Evolutionary conservation across 345 rosid genomes (phyloP).

Genomic region (Combretum micranthum): DNA sequence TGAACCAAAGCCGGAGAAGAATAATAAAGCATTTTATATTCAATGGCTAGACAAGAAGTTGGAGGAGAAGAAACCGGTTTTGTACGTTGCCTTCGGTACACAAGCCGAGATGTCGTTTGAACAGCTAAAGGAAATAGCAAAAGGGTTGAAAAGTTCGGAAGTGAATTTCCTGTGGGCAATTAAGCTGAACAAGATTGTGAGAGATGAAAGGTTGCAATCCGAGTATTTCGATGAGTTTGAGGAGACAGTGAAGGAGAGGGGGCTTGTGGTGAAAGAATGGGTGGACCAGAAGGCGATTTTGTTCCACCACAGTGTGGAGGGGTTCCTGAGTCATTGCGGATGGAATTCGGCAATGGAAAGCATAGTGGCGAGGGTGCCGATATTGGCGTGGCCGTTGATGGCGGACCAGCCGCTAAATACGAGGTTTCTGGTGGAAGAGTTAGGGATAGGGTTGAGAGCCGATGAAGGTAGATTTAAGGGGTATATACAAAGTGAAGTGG

Average conservation of each 20-base stretch:
- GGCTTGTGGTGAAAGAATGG: conserved; percentile 61
- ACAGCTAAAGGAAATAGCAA: conserved; percentile 47
- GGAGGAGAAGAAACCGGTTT: conserved; percentile 37
- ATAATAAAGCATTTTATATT: conserved; percentile 47
- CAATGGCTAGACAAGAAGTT: conserved; percentile 54
- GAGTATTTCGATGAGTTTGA: conserved; percentile 40
- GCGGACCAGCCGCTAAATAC: conserved; percentile 74
- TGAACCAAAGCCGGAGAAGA: background rate
- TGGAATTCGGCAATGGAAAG: conserved; percentile 80
- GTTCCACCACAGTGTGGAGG: conserved; percentile 45
- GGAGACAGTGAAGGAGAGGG: conserved; percentile 37
- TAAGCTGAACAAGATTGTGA: conserved; percentile 18
- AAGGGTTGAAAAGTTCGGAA: conserved; percentile 51
- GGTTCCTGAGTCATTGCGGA: conserved; percentile 79
- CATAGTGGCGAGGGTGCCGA: conserved; percentile 62
- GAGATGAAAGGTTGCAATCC: background rate
- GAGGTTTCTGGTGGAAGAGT: conserved; percentile 55
- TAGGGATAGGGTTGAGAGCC: conserved; percentile 50
- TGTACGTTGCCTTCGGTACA: conserved; percentile 79
- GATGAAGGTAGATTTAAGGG: conserved; percentile 38
- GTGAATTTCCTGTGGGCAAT: conserved; percentile 61
- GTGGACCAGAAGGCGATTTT: conserved; percentile 60
- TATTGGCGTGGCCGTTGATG: conserved; percentile 75
- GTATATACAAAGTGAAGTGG: conserved; percentile 36
- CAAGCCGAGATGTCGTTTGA: conserved; percentile 52